Evolutionary conservation across 2,329 filamentous ascomycete genomes (phyloP), one percentile per base, ranked within the genome.

Genomic region (Aspergillus pseudoterreus): DNA sequence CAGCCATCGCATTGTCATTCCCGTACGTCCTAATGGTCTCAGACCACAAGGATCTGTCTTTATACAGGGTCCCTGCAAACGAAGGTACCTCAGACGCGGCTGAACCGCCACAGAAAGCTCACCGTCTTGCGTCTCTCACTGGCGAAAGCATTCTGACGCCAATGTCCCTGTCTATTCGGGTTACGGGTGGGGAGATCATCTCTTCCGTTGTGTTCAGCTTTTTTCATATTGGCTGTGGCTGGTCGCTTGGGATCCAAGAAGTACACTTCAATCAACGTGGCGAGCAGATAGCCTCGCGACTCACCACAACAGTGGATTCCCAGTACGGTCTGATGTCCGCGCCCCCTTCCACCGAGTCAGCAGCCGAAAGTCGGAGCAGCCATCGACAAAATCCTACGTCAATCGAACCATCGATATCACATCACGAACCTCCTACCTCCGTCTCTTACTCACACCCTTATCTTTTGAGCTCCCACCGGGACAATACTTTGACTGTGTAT

Each of bases 241-340:
- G 92, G 89, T 91, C 88, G 6, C 81, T 96, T 14, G 92, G 91
- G 2, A 82, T 97, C n/a, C 92, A 97, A 68, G 92, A 96, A 68
- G 75, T 96, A 41, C 84, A 87, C 52, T 79, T 95, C n/a, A 71
- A 71, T 32, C 68, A 68, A 46, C 66, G 71, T 43, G 80, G 81
- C 6, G 71, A 69, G 36, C 67, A 69, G 49, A 56, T 69, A 15
- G 63, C 59, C 24, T 74, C 70, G 10, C 70, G 70, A 33, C 63
- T 74, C 36, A 63, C 72, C 19, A 73, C 67, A 24, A 71, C 72
- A 5, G 65, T 71, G 53, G 65, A 73, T 60, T 65, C 69, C 33
- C 65, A 75, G 59, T 64, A 70, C 62, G 60, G 66, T 50, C 55
- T 62, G 30, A 45, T 56, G 54, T 50, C 56, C 14, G 44, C 58